phyloP scores from a whole-genome alignment of 2,329 filamentous ascomycete species.

The Capronia epimyces region DNA sequence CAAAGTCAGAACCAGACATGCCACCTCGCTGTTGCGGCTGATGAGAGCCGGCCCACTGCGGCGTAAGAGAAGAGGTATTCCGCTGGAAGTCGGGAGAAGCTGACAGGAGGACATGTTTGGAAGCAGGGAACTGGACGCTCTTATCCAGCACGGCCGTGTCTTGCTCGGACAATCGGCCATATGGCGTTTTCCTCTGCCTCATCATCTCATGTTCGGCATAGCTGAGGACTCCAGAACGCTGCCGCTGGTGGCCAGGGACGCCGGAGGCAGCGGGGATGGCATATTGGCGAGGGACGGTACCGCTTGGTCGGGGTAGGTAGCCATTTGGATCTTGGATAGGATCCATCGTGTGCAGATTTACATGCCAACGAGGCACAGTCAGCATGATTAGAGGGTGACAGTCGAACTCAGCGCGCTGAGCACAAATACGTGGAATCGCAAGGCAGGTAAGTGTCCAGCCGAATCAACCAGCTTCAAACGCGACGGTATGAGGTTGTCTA shows the following conservation, averaged over 20 bases:
- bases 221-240: constrained; percentile 20
- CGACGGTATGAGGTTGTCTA: constrained; percentile 8
- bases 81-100: constrained; percentile 39
- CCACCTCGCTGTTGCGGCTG: constrained; percentile 7
- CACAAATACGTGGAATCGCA: neutral
- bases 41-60: constrained; percentile 35
- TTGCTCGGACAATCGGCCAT: constrained; percentile 83
- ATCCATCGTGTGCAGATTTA: constrained; percentile 21
- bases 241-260: constrained; percentile 8
- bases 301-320: constrained; percentile 12
- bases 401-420: neutral
- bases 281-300: constrained; percentile 22
- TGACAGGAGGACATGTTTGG: constrained; percentile 77
- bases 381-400: constrained; percentile 13
- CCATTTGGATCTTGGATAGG: constrained; percentile 14
- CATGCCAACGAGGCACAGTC: constrained; percentile 12
- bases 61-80: constrained; percentile 4
- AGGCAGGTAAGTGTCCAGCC: neutral
- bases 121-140: constrained; percentile 65
- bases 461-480: constrained; percentile 21
- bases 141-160: constrained; percentile 75
- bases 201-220: constrained; percentile 61
- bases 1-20: constrained; percentile 3
- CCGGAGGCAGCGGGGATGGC: constrained; percentile 19
- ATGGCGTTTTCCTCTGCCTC: constrained; percentile 78